Base-by-base conservation (phyloP, 2,329 filamentous ascomycete species). In the Simplicillium aogashimaense region DNA sequence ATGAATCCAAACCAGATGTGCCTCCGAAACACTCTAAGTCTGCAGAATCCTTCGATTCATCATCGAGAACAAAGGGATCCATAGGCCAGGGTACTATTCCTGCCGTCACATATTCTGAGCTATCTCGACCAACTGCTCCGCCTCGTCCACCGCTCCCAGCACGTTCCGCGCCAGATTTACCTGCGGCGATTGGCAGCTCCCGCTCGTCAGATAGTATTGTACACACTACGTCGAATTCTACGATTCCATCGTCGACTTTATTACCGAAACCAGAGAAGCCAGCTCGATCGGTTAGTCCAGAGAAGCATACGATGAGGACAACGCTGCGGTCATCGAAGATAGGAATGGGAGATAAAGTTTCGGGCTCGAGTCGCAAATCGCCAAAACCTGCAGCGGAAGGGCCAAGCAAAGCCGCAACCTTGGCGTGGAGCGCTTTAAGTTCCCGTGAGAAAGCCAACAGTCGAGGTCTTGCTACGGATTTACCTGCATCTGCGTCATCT, bases 51-150 rank as follows among this genome's bases (percentile, higher is more conserved):
- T 47, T 47, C 16, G 51, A 52, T 30, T 41, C 44, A 17, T 46
- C 45, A n/a, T 41, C 39, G 31, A 49, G 37, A 42, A 50, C 42
- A 39, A 69, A 63, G 46, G 79, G 76, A 3, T 89, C 78, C 69
- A 83, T 94, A 52, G 88, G 86, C 32, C 74, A 81, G 47, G 85
- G 86, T 11, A 92, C 86, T 2, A 81, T 95, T 46, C 86, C 86
- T 36, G 83, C 85, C 7, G 76, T 89, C 37, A 80, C 73, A 44
- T 94, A 94, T 55, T 74, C 79, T 4, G 83, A 94, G 50, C 68
- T 94, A n/a, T 83, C 84, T n/a, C 78, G 80, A 42, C 83, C 83
- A 11, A 53, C 64, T 11, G 63, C 78, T 9, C 69, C 78, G 11
- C 64, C 72, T 37, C 69, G 84, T 17, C 74, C 77, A 18, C 67